Evolutionary conservation across 192 early-diverging fungal species (phyloP).

Genomic region (Coemansia javaensis): DNA sequence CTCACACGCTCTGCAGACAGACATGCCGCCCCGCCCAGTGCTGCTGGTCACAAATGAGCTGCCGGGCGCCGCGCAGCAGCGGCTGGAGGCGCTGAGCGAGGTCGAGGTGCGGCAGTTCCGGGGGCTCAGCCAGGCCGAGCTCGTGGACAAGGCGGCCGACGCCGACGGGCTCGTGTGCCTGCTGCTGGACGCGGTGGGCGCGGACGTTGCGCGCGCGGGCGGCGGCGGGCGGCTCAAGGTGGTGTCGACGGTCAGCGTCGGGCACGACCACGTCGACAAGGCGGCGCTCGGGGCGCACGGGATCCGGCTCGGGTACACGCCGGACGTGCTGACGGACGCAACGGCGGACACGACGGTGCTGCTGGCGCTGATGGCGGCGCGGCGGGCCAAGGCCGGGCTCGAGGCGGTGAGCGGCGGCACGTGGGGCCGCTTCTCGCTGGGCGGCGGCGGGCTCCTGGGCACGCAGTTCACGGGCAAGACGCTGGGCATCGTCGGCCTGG

Average conservation of each 20-base stretch:
- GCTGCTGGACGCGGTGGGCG: constrained; percentile 70
- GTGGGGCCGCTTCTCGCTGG: constrained; percentile 20
- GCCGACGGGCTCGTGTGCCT: constrained; percentile 62
- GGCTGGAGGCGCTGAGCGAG: constrained; percentile 40
- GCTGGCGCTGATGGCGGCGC: constrained; percentile 67
- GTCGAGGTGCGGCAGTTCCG: constrained; percentile 57
- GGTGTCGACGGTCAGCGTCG: constrained; percentile 76
- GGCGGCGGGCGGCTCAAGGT: constrained; percentile 63
- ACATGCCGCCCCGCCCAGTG: constrained; percentile 7
- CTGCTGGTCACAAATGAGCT: constrained; percentile 53
- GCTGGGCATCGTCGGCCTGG: constrained; percentile 80
- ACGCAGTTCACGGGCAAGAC: constrained; percentile 71
- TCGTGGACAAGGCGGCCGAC: constrained; percentile 44
- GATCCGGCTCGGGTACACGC: constrained; percentile 73
- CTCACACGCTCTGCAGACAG: no score
- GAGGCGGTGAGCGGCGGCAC: constrained; percentile 7
- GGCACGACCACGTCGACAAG: constrained; percentile 76
- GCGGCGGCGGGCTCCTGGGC: constrained; percentile 53
- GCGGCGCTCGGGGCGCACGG: constrained; percentile 42
- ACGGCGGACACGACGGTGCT: constrained; percentile 76
- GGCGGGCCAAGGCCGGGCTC: constrained; percentile 62
- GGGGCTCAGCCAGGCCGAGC: constrained; percentile 48
- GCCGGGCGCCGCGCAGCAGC: constrained; percentile 47
- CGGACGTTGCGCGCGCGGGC: constrained; percentile 61
- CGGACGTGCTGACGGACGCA: constrained; percentile 84